Evolutionary conservation across 805 yeast species (phyloP), one percentile per base, ranked within the genome.

Genomic region (Teunomyces lycoperdinae): DNA sequence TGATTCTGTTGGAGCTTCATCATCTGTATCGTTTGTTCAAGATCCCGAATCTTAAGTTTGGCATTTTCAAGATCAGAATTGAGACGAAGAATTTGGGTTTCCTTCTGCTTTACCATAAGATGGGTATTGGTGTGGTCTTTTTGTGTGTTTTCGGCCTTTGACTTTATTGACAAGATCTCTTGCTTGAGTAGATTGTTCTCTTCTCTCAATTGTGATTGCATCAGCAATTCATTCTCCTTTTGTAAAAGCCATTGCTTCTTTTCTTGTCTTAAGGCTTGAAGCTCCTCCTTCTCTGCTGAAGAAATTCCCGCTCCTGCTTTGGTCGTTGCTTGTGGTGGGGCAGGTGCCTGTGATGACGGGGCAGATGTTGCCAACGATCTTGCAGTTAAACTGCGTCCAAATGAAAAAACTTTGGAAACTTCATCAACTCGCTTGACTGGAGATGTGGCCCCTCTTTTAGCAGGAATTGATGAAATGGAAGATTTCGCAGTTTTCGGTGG

Each of bases 401-500:
- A 53, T 16, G 64, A 24, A 33, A 71, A 58, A 5, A 59, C 57
- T 47, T 65, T 72, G 13, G 59, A 52, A 2, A 47, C 40, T 54
- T 62, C 53, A 55, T 75, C 61, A 1, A 61, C 61, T 35, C 77
- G 63, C 56, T 81, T 84, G 31, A 81, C 74, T 0, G 92, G 92
- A 0, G 91, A 85, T 0, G 87, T 72, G 0, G 92, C 87, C 0
- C 78, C 76, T 51, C 94, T 72, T 56, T 86, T 86, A 2, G 85
- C 73, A 3, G 91, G 91, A 14, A 85, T 67, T 2, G 68, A 62
- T 4, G 72, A 59, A 1, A 75, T 60, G 2, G 57, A 44, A 20
- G 53, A 31, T 14, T 53, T 43, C n/a, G 56, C 43, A 43, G 50
- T 46, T 45, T 43, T 32, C 7, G 42, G 30, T 9, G 50, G 44